Conservation (phyloP, 495 filamentous ascomycete species). For the Aspergillus ellipticus region DNA sequence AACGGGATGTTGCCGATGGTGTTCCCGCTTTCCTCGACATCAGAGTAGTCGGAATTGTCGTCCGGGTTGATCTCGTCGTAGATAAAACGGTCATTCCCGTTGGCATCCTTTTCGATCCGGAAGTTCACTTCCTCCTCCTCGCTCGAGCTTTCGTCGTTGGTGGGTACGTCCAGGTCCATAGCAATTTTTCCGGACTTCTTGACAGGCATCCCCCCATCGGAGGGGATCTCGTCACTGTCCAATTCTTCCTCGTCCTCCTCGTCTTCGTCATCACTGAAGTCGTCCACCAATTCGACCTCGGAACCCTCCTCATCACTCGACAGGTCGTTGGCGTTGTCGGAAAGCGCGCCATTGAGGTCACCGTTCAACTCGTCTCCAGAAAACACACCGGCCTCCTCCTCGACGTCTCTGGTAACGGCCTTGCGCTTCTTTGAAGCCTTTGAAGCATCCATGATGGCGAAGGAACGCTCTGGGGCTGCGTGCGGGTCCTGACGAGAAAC, state of each 20-base stretch:
- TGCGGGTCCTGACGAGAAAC: not conserved
- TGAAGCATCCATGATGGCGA: slow-evolving; percentile 32
- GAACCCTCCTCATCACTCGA: slow-evolving; percentile 44
- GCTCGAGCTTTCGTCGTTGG: slow-evolving; percentile 16
- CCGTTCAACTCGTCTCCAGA: slow-evolving; percentile 66
- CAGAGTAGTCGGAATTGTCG: slow-evolving; percentile 93
- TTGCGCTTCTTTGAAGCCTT: slow-evolving; percentile 55
- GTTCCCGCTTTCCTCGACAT: slow-evolving; percentile 72
- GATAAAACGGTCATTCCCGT: slow-evolving; percentile 70
- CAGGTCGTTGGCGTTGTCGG: slow-evolving; percentile 53
- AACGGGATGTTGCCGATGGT: slow-evolving; percentile 95
- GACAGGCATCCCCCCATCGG: slow-evolving; percentile 34
- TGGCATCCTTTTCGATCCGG: slow-evolving; percentile 59
- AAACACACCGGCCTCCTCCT: slow-evolving; percentile 47
- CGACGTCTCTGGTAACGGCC: slow-evolving; percentile 52
- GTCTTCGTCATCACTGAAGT: slow-evolving; percentile 41
- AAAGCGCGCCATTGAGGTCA: slow-evolving; percentile 62
- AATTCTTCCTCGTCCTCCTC: slow-evolving; percentile 42
- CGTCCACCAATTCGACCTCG: slow-evolving; percentile 43
- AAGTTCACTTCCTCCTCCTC: slow-evolving; percentile 37
- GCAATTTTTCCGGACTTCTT: slow-evolving; percentile 15
- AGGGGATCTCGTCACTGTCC: slow-evolving; percentile 51
- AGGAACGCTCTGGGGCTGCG: slow-evolving; percentile 3
- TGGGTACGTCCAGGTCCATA: slow-evolving; percentile 17
- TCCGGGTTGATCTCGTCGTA: slow-evolving; percentile 90